Conservation (phyloP, 2,329 filamentous ascomycete species). For the Hypoxylon sp. region DNA sequence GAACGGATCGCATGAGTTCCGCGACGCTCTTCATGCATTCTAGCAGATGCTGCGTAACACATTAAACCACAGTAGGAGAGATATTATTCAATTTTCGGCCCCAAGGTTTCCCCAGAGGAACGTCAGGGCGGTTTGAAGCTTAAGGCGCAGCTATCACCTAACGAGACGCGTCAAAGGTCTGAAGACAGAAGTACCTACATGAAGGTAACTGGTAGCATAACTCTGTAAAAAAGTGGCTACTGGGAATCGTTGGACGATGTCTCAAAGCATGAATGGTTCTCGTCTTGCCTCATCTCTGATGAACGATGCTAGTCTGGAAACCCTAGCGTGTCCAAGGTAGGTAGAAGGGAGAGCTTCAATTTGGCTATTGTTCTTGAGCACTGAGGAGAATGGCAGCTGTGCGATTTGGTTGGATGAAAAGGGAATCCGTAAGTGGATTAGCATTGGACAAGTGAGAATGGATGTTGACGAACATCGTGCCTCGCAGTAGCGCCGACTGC, state of each 20-base stretch:
- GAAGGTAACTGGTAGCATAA: conserved; percentile 12
- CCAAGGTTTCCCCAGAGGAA: conserved; percentile 25
- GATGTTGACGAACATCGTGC: conserved; percentile 45
- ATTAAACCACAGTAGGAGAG: too few species aligned
- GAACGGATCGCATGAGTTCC: conserved; percentile 11
- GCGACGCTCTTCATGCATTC: conserved; percentile 25
- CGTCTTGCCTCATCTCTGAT: conserved; percentile 25
- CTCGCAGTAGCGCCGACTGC: conserved; percentile 48
- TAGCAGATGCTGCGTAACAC: too few species aligned
- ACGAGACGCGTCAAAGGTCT: too few species aligned
- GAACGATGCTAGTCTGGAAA: conserved; percentile 18
- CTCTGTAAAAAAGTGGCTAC: conserved; percentile 30
- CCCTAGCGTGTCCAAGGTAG: conserved; percentile 13
- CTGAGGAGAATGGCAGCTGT: conserved; percentile 35
- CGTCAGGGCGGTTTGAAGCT: conserved; percentile 42
- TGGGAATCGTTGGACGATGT: conserved; percentile 27
- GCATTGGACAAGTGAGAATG: conserved; percentile 41
- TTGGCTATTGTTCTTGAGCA: conserved; percentile 37
- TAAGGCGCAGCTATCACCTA: conserved; percentile 32
- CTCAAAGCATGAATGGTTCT: conserved; percentile 29
- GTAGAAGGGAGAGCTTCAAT: conserved; percentile 27
- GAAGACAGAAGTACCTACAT: too few species aligned
- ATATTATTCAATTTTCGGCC: conserved; percentile 16
- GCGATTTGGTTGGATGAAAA: conserved; percentile 46
- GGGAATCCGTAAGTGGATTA: conserved; percentile 30